These are phyloP conservation scores for Dryadomyces quercivorus DNA, from an alignment of 2,329 filamentous ascomycete genomes.

Conservation along the genomic window DNA sequence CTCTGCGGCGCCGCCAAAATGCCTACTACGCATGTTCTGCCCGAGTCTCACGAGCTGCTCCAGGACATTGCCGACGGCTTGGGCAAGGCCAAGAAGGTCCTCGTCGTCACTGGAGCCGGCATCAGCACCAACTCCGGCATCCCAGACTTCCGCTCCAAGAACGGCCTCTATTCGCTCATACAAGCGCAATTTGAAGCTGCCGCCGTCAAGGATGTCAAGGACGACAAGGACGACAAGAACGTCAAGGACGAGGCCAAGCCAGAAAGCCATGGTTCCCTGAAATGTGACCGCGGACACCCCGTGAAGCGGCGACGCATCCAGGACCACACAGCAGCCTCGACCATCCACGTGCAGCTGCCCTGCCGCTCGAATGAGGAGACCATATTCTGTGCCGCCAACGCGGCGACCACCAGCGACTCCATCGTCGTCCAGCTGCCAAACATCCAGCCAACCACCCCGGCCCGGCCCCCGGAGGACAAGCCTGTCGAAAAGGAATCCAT, in stretches of 20 bases:
- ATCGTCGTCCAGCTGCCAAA: constrained; percentile 7
- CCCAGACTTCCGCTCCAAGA: constrained; percentile 60
- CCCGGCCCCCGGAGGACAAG: neutral
- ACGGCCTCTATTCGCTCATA: constrained; percentile 61
- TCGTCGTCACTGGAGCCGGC: constrained; percentile 60
- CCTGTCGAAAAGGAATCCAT: neutral
- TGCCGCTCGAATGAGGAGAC: neutral
- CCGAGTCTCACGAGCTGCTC: constrained; percentile 39
- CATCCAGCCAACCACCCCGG: neutral
- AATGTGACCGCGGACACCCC: constrained; percentile 4
- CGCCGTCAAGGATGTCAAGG: too few relatives aligned
- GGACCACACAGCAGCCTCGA: neutral
- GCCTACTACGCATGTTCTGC: constrained; percentile 45
- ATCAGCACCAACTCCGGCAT: constrained; percentile 69
- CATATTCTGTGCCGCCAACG: neutral
- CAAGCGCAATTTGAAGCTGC: constrained; percentile 53
- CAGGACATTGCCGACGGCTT: constrained; percentile 53
- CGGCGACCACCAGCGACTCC: neutral
- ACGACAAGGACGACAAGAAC: too few relatives aligned
- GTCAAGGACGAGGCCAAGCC: neutral
- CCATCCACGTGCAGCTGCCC: neutral
- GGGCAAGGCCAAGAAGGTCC: constrained; percentile 53
- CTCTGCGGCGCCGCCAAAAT: constrained; percentile 24
- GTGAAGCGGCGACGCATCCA: constrained; percentile 20
- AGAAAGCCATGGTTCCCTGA: neutral